Evolutionary conservation across 2,329 filamentous ascomycete genomes (phyloP), one percentile per base, ranked within the genome.

Genomic region (Talaromyces verruculosus): DNA sequence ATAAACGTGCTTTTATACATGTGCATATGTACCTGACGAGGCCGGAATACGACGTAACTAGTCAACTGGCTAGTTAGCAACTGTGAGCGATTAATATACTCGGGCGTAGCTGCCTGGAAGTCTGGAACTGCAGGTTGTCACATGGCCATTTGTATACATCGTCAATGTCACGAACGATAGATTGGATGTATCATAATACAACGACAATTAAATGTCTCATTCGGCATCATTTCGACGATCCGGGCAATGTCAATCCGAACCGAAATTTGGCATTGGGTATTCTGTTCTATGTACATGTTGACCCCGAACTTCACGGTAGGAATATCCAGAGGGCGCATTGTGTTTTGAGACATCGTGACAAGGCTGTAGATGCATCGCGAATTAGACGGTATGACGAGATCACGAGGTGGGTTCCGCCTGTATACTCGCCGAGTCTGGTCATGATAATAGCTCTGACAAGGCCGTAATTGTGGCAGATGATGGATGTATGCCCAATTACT

Each of bases 201-300:
- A 22, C n/a, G 43, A 15, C 25, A 28, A 11, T n/a, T 10, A 51
- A 8, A 30, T 11, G 47, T 51, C 47, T 41, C 15, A 41, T 41
- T 2, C 17, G 35, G 35, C 35, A 15, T 25, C 22, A 28, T 25
- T 49, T n/a, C 15, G 17, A 22, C 19, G 17, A 30, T 35, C 7
- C 30, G 30, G 51, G 51, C 10, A 55, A 55, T 33, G 53, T 37
- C 53, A 25, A 4, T 25, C 33, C 11, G 53, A 37, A 22, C 19
- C 53, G n/a, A 35, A 2, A n/a, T n/a, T n/a, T 55, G 51, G 19
- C 22, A 37, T 57, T 37, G 33, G 8, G 8, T 22, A 22, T 37
- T 30, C 25, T 57, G 39, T 22, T 11, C n/a, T 57, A 57, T 57
- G 33, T 57, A 57, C 53, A 57, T 57, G 39, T 57, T 25, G 25